Conservation (phyloP, 2,329 filamentous ascomycete species). For the Alternaria consortialis region DNA sequence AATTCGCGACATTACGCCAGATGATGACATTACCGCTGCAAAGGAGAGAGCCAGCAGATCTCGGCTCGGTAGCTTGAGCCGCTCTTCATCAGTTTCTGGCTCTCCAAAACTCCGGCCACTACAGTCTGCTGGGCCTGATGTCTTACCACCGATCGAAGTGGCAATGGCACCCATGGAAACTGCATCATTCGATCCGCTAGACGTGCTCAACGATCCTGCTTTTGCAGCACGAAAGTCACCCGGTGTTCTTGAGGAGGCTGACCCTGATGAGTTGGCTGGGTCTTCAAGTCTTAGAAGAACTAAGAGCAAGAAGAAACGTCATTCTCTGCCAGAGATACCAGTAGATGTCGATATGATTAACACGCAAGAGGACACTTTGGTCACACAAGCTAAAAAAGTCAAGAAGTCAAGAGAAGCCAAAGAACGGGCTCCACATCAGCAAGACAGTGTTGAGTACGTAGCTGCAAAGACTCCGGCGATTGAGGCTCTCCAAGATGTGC, state of each 20-base stretch:
- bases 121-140: slow-evolving; percentile 25
- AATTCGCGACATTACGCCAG: slow-evolving; percentile 39
- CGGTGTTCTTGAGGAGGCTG: slow-evolving; percentile 47
- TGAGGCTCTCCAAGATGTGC: slow-evolving; percentile 41
- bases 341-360: background rate
- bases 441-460: slow-evolving; percentile 43
- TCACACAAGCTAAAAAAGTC: slow-evolving; percentile 30
- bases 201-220: slow-evolving; percentile 48
- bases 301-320: slow-evolving; percentile 55
- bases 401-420: slow-evolving; percentile 46
- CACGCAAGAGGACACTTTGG: slow-evolving; percentile 5
- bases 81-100: slow-evolving; percentile 40
- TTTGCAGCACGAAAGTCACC: slow-evolving; percentile 47
- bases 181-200: slow-evolving; percentile 50
- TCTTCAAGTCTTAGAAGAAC: slow-evolving; percentile 57
- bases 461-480: slow-evolving; percentile 44
- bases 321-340: slow-evolving; percentile 18
- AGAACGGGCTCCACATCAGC: slow-evolving; percentile 31
- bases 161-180: slow-evolving; percentile 42
- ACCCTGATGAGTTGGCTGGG: slow-evolving; percentile 47
- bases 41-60: slow-evolving; percentile 41
- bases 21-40: slow-evolving; percentile 46
- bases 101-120: slow-evolving; percentile 34
- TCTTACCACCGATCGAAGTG: slow-evolving; percentile 48
- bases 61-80: slow-evolving; percentile 42